Percentiles rank a stretch among this genome's conserved stretches.
These are phyloP conservation scores for Triticum aestivum DNA, from an alignment of 176 grass and related monocot species.

Conservation along the genomic window DNA sequence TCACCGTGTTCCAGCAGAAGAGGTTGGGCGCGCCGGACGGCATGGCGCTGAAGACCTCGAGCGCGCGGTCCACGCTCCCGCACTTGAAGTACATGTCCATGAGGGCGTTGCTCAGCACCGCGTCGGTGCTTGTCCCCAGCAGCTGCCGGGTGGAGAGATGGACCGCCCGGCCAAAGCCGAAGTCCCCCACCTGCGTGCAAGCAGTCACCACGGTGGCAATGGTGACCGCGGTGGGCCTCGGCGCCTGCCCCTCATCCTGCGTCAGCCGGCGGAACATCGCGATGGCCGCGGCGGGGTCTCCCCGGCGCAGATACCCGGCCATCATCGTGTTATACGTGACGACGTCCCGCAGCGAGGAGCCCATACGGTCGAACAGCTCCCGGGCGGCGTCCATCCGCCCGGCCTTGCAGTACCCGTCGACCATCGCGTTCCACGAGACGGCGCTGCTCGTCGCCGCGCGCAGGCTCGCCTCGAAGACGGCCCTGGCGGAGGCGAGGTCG, in stretches of 20 bases:
- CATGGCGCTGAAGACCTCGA: constrained; percentile 29
- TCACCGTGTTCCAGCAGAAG: constrained; percentile 60
- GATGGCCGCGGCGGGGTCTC: not conserved
- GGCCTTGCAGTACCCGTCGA: constrained; percentile 39
- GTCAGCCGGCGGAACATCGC: constrained; percentile 30
- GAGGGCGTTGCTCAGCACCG: constrained; percentile 43
- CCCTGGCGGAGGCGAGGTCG: constrained; percentile 30
- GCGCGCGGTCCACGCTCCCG: constrained; percentile 33
- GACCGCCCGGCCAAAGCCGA: constrained; percentile 32
- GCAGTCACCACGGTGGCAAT: constrained; percentile 36
- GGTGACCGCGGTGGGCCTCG: constrained; percentile 39
- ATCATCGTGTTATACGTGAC: constrained; percentile 62
- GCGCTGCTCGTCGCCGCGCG: constrained; percentile 18
- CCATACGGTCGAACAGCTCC: constrained; percentile 42
- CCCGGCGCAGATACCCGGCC: constrained; percentile 30
- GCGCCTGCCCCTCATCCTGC: not conserved
- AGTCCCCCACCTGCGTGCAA: constrained; percentile 42
- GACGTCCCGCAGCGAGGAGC: not conserved
- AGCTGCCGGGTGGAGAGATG: constrained; percentile 12
- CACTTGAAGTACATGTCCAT: constrained; percentile 67
- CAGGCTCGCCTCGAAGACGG: constrained; percentile 45
- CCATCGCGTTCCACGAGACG: constrained; percentile 62
- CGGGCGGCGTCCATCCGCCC: constrained; percentile 13
- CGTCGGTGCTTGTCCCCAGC: not conserved
- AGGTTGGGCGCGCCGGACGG: constrained; percentile 17